Evolutionary conservation across 2,329 filamentous ascomycete species (phyloP).

Genomic region (Emydomyces testavorans): DNA sequence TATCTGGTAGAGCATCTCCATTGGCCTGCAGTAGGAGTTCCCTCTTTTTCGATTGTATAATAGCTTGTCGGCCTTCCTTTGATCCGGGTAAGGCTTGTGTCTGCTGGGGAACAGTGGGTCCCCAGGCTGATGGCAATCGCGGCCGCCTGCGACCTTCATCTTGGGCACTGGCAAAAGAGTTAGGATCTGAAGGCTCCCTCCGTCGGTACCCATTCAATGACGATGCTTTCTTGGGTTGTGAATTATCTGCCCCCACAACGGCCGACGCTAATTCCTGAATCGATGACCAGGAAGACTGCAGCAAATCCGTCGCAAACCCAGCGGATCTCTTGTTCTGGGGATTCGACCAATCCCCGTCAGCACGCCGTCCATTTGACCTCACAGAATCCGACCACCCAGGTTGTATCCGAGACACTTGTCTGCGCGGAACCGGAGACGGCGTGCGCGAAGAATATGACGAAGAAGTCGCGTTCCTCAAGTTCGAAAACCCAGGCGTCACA

Average conservation of each 20-base stretch:
- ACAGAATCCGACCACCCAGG: background rate
- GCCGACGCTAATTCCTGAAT: slow-evolving; percentile 39
- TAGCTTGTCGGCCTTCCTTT: slow-evolving; percentile 35
- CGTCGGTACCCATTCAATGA: slow-evolving; percentile 21
- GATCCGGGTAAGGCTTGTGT: slow-evolving; percentile 27
- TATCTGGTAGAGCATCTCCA: slow-evolving; percentile 28
- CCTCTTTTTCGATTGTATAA: slow-evolving; percentile 39
- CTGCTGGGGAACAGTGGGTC: slow-evolving; percentile 28
- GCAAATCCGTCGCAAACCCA: slow-evolving; percentile 24
- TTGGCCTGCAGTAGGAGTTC: slow-evolving; percentile 37
- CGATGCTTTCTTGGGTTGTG: slow-evolving; percentile 19
- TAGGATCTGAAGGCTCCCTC: slow-evolving; percentile 31
- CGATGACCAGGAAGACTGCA: slow-evolving; percentile 40
- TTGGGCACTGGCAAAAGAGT: slow-evolving; percentile 15
- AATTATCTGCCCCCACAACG: slow-evolving; percentile 33
- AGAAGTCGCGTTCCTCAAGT: background rate
- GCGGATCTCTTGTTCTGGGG: background rate
- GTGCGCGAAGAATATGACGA: slow-evolving; percentile 13
- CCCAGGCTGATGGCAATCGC: slow-evolving; percentile 26
- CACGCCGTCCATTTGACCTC: background rate
- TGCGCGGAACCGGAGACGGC: slow-evolving; percentile 6
- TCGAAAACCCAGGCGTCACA: background rate
- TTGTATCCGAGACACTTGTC: slow-evolving; percentile 6
- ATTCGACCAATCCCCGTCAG: slow-evolving; percentile 1
- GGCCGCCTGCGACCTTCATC: slow-evolving; percentile 9